Base-by-base conservation (phyloP, 1,139 yeast genomes). In the Saccharomycopsis hybrid region DNA sequence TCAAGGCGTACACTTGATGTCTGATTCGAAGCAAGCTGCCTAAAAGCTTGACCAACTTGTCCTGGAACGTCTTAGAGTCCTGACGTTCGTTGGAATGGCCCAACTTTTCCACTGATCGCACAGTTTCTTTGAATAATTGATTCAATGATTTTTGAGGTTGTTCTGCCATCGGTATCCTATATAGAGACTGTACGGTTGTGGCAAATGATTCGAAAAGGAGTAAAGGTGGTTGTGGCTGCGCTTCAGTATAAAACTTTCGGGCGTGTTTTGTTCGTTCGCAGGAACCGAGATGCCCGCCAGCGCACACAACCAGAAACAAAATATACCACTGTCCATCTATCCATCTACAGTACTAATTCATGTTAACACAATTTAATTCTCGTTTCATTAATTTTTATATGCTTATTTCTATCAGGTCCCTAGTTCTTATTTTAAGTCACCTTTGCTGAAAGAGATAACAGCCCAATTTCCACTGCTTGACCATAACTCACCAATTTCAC, bases 401-500 rank as follows among this genome's bases (percentile, higher is more conserved):
- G 18, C 18, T 18, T 18, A 18, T 18, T 18, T 18, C 18, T 18
- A 18, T 18, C 18, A 18, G 18, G 18, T 18, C 18, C 18, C 18
- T 18, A 18, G 18, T 18, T 18, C 18, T 18, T 18, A 18, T 40
- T 45, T 45, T 37, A 2, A 24, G 29, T 41, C 32, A 33, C 47
- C 51, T 3, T 44, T 18, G 37, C 48, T 48, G 60, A 69, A 84
- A 51, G 84, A 78, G 40, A 92, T 78, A 25, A 90, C 96, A 1
- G 97, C 97, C 81, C 92, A 92, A 65, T 88, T 85, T 53, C 98
- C 97, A 55, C 88, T 78, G 58, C 88, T 76, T 48, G 82, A 76
- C 98, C 98, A 92, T 59, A 80, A 77, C 51, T 80, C 78, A 9
- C 90, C 89, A 45, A 72, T 66, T 55, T 79, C 79, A 59, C 82